A percentile compares a stretch with the other conserved stretches of the same genome.
Conservation (phyloP, 768 basidiomycete species). For the Holtermannia corniformis region DNA sequence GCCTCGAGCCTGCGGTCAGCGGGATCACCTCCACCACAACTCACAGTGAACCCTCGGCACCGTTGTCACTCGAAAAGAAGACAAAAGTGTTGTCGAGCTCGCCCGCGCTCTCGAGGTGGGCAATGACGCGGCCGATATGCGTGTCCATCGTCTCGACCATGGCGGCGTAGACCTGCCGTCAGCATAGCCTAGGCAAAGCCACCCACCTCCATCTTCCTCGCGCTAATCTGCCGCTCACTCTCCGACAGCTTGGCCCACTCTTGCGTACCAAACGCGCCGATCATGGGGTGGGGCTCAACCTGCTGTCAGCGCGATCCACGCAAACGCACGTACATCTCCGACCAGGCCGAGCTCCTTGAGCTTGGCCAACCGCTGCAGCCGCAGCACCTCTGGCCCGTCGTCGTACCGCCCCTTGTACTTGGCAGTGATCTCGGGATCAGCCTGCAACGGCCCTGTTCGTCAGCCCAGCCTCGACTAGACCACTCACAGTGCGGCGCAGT, state of each 20-base stretch:
- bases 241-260: constrained; percentile 23
- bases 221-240: constrained; percentile 19
- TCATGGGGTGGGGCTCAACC: constrained; percentile 23
- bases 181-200: background rate
- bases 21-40: constrained; percentile 2
- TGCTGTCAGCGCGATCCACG: background rate
- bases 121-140: constrained; percentile 28
- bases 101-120: constrained; percentile 20
- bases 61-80: constrained; percentile 35
- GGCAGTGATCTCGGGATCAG: constrained; percentile 16
- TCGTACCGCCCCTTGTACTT: constrained; percentile 33
- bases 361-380: constrained; percentile 17
- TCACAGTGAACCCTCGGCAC: constrained; percentile 32
- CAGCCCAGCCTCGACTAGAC: background rate
- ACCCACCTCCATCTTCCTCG: constrained; percentile 22
- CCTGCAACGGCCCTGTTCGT: constrained; percentile 25
- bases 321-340: constrained; percentile 8
- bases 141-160: constrained; percentile 36
- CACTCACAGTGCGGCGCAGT: constrained; percentile 34
- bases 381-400: constrained; percentile 31
- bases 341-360: constrained; percentile 30
- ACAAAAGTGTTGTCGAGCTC: constrained; percentile 37
- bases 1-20: constrained; percentile 20
- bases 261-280: constrained; percentile 16
- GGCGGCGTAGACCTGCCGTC: constrained; percentile 17